Conservation (phyloP, 495 filamentous ascomycete species). For the Hamigera avellanea region DNA sequence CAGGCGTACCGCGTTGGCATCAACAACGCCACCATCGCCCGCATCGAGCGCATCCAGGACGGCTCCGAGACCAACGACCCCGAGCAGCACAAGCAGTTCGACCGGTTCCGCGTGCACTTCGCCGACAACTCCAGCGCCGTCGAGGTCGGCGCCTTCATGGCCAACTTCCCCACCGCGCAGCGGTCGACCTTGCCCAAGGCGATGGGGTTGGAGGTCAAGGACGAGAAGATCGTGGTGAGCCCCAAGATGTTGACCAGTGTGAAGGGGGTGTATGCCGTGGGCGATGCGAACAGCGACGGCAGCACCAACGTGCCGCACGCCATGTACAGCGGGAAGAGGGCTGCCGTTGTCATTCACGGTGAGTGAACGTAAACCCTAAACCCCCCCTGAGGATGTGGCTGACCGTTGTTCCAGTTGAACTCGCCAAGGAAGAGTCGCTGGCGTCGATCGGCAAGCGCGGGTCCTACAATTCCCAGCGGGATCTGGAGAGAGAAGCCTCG, state of each 20-base stretch:
- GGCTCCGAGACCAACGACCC: conserved; percentile 26
- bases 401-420: too few relatives aligned
- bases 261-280: conserved; percentile 41
- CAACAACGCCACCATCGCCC: conserved; percentile 41
- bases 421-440: too few relatives aligned
- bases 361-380: too few relatives aligned
- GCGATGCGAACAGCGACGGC: conserved; percentile 45
- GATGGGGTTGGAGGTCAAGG: conserved; percentile 30
- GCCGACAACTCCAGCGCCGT: conserved; percentile 28
- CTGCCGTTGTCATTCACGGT: conserved; percentile 46
- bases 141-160: conserved; percentile 37
- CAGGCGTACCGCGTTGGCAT: conserved; percentile 34
- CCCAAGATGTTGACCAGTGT: conserved; percentile 33
- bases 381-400: too few relatives aligned
- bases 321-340: conserved; percentile 44
- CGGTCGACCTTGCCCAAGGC: conserved; percentile 19
- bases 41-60: conserved; percentile 33
- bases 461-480: too few relatives aligned
- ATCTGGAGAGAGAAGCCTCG: too few relatives aligned
- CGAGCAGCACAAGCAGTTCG: conserved; percentile 21
- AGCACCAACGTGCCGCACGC: conserved; percentile 50
- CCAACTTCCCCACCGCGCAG: conserved; percentile 37
- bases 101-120: conserved; percentile 45
- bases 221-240: conserved; percentile 34
- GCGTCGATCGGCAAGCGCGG: too few relatives aligned